Evolutionary conservation across 2,329 filamentous ascomycete species (phyloP), one percentile per base, ranked within the genome.

Genomic region (Ophioceras dolichostomum): DNA sequence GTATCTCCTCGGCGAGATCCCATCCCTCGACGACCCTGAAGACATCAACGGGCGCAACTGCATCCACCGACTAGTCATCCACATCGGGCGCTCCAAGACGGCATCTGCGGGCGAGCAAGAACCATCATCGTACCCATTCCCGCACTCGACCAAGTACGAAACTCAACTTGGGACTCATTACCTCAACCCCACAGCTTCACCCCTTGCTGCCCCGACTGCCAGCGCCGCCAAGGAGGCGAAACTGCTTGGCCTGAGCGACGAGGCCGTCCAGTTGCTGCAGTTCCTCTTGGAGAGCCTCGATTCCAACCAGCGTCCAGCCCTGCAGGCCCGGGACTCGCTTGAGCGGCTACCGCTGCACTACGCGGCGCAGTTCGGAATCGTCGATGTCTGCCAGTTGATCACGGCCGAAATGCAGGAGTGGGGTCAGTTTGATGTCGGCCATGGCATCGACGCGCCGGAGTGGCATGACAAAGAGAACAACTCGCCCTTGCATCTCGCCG

Each of bases 381-480:
- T 91, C 4, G 75, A 86, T n/a, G 79, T 95, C 9, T 94, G 86
- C 52, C 73, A 94, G 52, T 70, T 88, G 18, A 73, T 96, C 46
- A 88, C 95, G 62, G 77, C 80, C 44, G 80, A 82, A 49, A 88
- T 98, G 78, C 83, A 89, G 53, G 71, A 78, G 18, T 96, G 89
- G 89, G 74, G 73, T 13, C 79, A 93, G 48, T 94, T 94, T 51
- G 73, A 94, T 50, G 78, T 88, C 20, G 75, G 78, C 26, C 70
- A 86, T 43, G 88, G 88, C 9, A 93, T 98, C 35, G 89, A 96
- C 54, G 83, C 84, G 0, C 69, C 76, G 1, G 70, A 79, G 43
- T 96, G 89, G 89, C 89, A 95, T 58, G 91, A 98, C 53, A 73
- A 77, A 16, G 91, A 96, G 50, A 89, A 91, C 14, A 86, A 82